phyloP scores from a whole-genome alignment of 345 rosid species.

The Pugionium cornutum region DNA sequence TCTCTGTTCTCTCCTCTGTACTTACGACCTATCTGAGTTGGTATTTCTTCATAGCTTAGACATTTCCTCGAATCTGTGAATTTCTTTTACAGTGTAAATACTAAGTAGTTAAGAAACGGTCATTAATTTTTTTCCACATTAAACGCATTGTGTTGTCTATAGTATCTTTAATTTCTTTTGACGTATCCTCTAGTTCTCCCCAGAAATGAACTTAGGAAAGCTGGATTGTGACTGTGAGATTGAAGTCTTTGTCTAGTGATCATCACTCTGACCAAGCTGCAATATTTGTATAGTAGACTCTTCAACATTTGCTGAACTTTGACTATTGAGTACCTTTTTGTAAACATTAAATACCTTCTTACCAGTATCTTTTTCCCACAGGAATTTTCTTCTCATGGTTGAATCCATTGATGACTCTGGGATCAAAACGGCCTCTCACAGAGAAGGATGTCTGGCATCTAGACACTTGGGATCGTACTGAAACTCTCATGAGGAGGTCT shows the following conservation, averaged over 20 bases:
- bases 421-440: conserved; percentile 83
- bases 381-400: conserved; percentile 78
- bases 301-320: conserved; percentile 16
- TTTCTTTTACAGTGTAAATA: conserved; percentile 8
- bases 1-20: conserved; percentile 14
- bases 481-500: conserved; percentile 69
- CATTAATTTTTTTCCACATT: background rate
- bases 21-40: conserved; percentile 17
- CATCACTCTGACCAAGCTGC: conserved; percentile 22
- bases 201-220: conserved; percentile 6
- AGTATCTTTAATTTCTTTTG: conserved; percentile 16
- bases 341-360: background rate
- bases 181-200: background rate
- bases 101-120: background rate
- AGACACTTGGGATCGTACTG: conserved; percentile 91
- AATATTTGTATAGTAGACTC: conserved; percentile 13
- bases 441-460: conserved; percentile 95
- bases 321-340: background rate
- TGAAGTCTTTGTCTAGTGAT: conserved; percentile 8
- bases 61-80: background rate
- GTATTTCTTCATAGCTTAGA: conserved; percentile 3
- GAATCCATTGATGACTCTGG: conserved; percentile 84
- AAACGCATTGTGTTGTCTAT: conserved; percentile 5
- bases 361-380: conserved; percentile 30
- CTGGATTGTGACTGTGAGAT: conserved; percentile 22